These are phyloP conservation scores for Neltuma alba DNA, from an alignment of 306 rosid species.

Conservation along the genomic window DNA sequence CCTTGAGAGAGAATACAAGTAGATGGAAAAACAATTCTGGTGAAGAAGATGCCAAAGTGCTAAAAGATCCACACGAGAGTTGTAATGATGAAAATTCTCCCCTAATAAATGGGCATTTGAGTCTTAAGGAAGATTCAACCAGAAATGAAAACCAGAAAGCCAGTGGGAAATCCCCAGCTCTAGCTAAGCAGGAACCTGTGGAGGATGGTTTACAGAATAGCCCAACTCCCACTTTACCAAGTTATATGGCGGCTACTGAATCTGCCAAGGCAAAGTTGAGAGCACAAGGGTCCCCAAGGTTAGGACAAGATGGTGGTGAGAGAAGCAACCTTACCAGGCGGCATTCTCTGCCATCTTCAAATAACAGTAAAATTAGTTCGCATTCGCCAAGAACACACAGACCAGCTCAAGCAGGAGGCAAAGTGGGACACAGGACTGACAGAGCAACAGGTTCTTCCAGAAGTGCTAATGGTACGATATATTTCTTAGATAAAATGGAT, in stretches of 20 bases:
- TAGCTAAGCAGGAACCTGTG: slow-evolving; percentile 56
- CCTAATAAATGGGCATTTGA: slow-evolving; percentile 50
- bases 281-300: slow-evolving; percentile 69
- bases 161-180: slow-evolving; percentile 46
- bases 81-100: slow-evolving; percentile 45
- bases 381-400: slow-evolving; percentile 75
- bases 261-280: slow-evolving; percentile 91
- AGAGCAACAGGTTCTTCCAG: slow-evolving; percentile 41
- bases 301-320: slow-evolving; percentile 62
- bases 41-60: slow-evolving; percentile 45
- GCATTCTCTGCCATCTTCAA: slow-evolving; percentile 68
- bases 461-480: slow-evolving; percentile 45
- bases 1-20: slow-evolving; percentile 44
- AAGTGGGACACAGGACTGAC: slow-evolving; percentile 51
- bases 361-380: slow-evolving; percentile 62
- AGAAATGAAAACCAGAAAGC: slow-evolving; percentile 58
- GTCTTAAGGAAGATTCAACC: slow-evolving; percentile 49
- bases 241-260: slow-evolving; percentile 91
- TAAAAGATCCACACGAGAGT: slow-evolving; percentile 40
- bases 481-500: background rate
- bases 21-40: slow-evolving; percentile 35
- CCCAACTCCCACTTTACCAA: slow-evolving; percentile 63
- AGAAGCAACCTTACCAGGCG: slow-evolving; percentile 56
- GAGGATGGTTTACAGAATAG: slow-evolving; percentile 63
- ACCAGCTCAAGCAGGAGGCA: slow-evolving; percentile 65